Evolutionary conservation across 495 filamentous ascomycete species (phyloP).

Genomic region (Penicillium maclennaniae): DNA sequence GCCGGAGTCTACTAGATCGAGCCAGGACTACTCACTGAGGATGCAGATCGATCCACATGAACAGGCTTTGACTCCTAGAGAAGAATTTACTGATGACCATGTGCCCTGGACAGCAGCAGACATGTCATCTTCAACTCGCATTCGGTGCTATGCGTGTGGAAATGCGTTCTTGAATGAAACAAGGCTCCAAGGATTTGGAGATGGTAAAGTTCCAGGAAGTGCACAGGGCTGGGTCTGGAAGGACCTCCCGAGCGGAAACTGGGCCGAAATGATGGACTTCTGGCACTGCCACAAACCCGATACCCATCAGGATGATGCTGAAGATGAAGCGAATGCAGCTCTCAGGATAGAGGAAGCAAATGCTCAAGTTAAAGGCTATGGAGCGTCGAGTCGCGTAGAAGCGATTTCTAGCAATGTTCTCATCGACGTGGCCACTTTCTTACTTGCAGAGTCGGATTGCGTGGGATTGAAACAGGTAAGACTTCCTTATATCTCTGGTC

Average conservation of each 20-base stretch:
- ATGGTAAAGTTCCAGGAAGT: not conserved
- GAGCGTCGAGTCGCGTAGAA: conserved; percentile 63
- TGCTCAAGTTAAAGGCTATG: conserved; percentile 65
- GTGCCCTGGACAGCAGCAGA: conserved; percentile 72
- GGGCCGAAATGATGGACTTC: conserved; percentile 99
- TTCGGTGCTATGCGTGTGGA: conserved; percentile 64
- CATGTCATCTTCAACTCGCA: conserved; percentile 47
- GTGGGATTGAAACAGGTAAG: conserved; percentile 58
- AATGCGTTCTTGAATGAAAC: conserved; percentile 23
- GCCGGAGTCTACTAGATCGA: not conserved
- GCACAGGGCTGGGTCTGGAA: conserved; percentile 62
- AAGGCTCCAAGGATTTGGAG: not conserved
- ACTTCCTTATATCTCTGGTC: conserved; percentile 9
- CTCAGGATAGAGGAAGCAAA: conserved; percentile 31
- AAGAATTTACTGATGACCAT: conserved; percentile 36
- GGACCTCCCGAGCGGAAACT: conserved; percentile 91
- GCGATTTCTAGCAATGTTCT: conserved; percentile 65
- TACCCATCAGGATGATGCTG: conserved; percentile 35
- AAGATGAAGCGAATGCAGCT: conserved; percentile 27
- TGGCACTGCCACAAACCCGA: conserved; percentile 98
- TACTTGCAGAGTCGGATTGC: conserved; percentile 65
- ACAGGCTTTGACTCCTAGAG: conserved; percentile 14
- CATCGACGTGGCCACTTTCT: conserved; percentile 73
- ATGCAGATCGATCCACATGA: conserved; percentile 55
- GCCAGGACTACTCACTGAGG: conserved; percentile 56